phyloP scores from a whole-genome alignment of 1,284 basidiomycete species.

The Trametes versicolor region DNA sequence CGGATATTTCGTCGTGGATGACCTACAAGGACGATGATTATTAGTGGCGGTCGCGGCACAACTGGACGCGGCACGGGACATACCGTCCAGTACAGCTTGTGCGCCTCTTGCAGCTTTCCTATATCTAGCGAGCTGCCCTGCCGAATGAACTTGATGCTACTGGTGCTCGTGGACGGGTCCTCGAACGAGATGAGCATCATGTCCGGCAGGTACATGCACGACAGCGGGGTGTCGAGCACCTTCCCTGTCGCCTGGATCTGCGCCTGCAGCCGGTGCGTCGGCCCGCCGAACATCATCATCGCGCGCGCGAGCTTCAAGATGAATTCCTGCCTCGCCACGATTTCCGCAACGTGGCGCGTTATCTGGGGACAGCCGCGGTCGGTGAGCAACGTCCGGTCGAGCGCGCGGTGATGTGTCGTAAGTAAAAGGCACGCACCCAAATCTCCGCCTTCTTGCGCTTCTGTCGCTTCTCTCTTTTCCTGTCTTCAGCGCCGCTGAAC shows the following conservation, averaged over 20 bases:
- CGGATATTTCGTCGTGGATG: slow-evolving; percentile 87
- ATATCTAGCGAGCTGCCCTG: slow-evolving; percentile 81
- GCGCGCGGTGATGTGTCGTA: slow-evolving; percentile 5
- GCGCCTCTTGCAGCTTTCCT: slow-evolving; percentile 81
- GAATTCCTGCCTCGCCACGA: slow-evolving; percentile 90
- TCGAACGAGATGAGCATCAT: slow-evolving; percentile 87
- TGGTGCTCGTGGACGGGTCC: slow-evolving; percentile 86
- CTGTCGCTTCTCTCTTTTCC: slow-evolving; percentile 47
- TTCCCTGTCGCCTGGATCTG: slow-evolving; percentile 89
- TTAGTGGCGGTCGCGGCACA: background rate
- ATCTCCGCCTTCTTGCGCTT: slow-evolving; percentile 83
- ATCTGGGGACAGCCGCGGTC: slow-evolving; percentile 59
- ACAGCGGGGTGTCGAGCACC: slow-evolving; percentile 87
- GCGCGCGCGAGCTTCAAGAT: slow-evolving; percentile 89
- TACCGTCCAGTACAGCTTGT: slow-evolving; percentile 85
- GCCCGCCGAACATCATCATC: slow-evolving; percentile 96
- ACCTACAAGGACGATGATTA: slow-evolving; percentile 54
- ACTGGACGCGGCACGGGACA: slow-evolving; percentile 29
- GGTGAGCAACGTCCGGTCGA: slow-evolving; percentile 3
- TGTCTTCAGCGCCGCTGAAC: slow-evolving; percentile 32
- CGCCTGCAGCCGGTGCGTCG: slow-evolving; percentile 88
- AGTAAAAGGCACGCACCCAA: slow-evolving; percentile 60
- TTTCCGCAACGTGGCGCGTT: slow-evolving; percentile 89
- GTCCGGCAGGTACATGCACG: slow-evolving; percentile 89
- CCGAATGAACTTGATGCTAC: slow-evolving; percentile 86